Evolutionary conservation across 176 grass and related monocot genomes (phyloP).

Genomic region (Bonia amplexicaulis): DNA sequence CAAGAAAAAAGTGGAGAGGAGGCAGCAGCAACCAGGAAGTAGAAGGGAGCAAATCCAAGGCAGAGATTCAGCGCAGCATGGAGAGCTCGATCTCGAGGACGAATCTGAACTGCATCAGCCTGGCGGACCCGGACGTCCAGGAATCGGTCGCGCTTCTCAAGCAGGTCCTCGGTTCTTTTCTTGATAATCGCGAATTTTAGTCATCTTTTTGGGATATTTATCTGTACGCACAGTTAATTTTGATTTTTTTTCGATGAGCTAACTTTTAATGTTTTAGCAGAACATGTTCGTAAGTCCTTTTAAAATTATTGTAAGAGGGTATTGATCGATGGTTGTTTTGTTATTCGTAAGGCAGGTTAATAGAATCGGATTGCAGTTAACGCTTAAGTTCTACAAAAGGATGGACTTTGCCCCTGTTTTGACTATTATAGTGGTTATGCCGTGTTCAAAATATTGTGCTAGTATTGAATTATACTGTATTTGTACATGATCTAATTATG

Average conservation of each 20-base stretch:
- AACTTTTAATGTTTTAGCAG: not conserved
- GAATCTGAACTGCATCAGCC: slow-evolving; percentile 70
- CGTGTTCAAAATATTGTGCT: not conserved
- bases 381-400: not conserved
- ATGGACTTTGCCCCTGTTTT: not conserved
- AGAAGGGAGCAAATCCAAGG: slow-evolving; percentile 2
- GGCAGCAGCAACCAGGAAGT: not conserved
- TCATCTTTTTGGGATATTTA: not conserved
- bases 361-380: not conserved
- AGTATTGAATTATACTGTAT: not conserved
- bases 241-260: too few species aligned
- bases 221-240: not conserved
- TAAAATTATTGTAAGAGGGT: too few species aligned
- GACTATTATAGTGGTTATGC: not conserved
- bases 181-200: not conserved
- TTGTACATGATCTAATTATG: not conserved
- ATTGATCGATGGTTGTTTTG: not conserved
- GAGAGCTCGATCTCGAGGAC: slow-evolving; percentile 46
- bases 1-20: not conserved
- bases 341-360: not conserved
- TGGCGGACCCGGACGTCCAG: slow-evolving; percentile 54
- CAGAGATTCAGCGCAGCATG: slow-evolving; percentile 22
- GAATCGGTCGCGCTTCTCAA: slow-evolving; percentile 84
- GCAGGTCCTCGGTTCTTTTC: slow-evolving; percentile 45
- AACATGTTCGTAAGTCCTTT: not conserved